Evolutionary conservation across 2,329 filamentous ascomycete genomes (phyloP).

Genomic region (Zopfia rhizophila): DNA sequence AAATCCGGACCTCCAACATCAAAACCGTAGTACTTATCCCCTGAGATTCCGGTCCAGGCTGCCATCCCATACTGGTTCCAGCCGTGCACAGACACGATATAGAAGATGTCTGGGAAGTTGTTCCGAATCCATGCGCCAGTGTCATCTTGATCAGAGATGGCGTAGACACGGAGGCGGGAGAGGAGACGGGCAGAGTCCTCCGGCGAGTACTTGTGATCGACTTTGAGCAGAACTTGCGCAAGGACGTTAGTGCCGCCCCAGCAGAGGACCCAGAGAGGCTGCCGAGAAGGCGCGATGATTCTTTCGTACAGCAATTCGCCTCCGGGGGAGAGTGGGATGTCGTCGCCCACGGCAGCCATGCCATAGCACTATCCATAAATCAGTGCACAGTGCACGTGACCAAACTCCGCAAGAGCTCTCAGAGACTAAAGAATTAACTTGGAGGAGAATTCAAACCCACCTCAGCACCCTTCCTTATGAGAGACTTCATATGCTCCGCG

Average conservation of each 20-base stretch:
- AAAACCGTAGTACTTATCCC: slow-evolving; percentile 59
- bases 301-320: slow-evolving; percentile 57
- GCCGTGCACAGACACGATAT: slow-evolving; percentile 66
- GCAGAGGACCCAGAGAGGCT: slow-evolving; percentile 63
- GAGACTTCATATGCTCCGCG: slow-evolving; percentile 33
- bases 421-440: no score
- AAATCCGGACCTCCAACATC: slow-evolving; percentile 62
- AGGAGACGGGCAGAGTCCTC: slow-evolving; percentile 46
- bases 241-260: slow-evolving; percentile 67
- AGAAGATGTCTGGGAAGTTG: slow-evolving; percentile 65
- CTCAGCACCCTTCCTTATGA: slow-evolving; percentile 46
- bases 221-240: slow-evolving; percentile 59
- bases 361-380: slow-evolving; percentile 43
- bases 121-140: slow-evolving; percentile 66
- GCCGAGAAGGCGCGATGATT: slow-evolving; percentile 49
- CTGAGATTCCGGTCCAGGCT: slow-evolving; percentile 67
- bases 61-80: slow-evolving; percentile 66
- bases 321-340: slow-evolving; percentile 54
- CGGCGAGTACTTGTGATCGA: slow-evolving; percentile 44
- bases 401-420: no score
- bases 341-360: slow-evolving; percentile 47
- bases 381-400: background rate
- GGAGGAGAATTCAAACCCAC: slow-evolving; percentile 23
- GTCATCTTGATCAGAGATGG: slow-evolving; percentile 70
- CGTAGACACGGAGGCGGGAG: slow-evolving; percentile 47